These are phyloP conservation scores for Cinchona pubescens DNA, from an alignment of 257 asterid species.

Conservation along the genomic window DNA sequence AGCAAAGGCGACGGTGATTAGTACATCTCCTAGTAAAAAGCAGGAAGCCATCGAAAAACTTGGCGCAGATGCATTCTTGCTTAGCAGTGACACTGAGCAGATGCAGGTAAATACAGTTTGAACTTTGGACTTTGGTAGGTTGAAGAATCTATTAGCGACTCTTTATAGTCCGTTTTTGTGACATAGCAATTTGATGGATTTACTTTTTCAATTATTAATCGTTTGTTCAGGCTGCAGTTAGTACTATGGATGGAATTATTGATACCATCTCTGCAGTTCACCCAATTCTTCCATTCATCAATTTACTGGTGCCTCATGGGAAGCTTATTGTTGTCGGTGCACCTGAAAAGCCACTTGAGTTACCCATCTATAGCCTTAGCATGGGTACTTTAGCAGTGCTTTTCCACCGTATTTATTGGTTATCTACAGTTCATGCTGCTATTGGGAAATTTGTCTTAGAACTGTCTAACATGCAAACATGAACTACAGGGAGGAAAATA, in stretches of 20 bases:
- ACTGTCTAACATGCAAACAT: neutral
- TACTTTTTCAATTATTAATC: neutral
- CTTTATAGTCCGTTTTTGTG: too few relatives aligned
- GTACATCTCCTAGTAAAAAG: constrained; percentile 39
- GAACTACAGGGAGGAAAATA: constrained; percentile 14
- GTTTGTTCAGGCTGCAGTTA: constrained; percentile 39
- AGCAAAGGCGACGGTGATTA: constrained; percentile 42
- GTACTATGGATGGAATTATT: constrained; percentile 55
- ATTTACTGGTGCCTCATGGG: constrained; percentile 43
- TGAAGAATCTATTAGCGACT: neutral
- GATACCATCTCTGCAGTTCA: constrained; percentile 52
- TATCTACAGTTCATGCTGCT: neutral
- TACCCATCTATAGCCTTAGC: constrained; percentile 36
- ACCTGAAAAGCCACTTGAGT: constrained; percentile 42
- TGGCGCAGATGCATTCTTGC: constrained; percentile 45
- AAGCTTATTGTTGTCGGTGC: constrained; percentile 47
- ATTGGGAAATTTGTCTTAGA: too few relatives aligned
- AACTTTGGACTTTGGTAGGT: neutral
- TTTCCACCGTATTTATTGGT: neutral
- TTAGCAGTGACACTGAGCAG: constrained; percentile 37
- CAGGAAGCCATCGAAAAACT: constrained; percentile 42
- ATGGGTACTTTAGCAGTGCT: constrained; percentile 18
- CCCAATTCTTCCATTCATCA: constrained; percentile 36
- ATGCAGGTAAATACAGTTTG: constrained; percentile 27
- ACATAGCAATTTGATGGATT: neutral